Percentiles rank a stretch among this genome's conserved stretches.
phyloP scores from a whole-genome alignment of 345 rosid species.

The Microcos paniculata region DNA sequence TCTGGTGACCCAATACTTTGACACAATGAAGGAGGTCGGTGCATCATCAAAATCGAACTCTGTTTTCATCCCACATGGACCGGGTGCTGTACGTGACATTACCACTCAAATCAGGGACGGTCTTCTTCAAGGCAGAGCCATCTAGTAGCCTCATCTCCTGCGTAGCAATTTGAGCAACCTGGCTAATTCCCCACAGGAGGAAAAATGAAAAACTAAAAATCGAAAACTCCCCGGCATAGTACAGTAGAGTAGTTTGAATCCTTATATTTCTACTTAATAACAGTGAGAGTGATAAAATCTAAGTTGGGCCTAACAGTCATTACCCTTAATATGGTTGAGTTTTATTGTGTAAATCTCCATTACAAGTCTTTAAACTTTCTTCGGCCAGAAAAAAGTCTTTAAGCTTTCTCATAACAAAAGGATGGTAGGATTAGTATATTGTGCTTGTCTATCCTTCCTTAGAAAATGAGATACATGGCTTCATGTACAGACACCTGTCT shows the following conservation, averaged over 20 bases:
- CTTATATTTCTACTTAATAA: neutral
- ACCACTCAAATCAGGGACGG: constrained; percentile 72
- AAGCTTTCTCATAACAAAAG: neutral
- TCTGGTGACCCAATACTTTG: constrained; percentile 72
- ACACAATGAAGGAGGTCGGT: constrained; percentile 74
- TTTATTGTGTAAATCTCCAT: neutral
- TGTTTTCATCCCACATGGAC: constrained; percentile 75
- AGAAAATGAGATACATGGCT: too few relatives aligned
- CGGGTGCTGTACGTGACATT: constrained; percentile 67
- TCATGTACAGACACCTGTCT: too few relatives aligned
- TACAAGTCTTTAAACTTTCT: neutral
- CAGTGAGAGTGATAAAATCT: too few relatives aligned
- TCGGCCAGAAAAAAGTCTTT: too few relatives aligned
- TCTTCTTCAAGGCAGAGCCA: constrained; percentile 54
- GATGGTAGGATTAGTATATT: neutral
- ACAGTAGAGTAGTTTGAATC: neutral
- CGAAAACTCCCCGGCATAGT: neutral
- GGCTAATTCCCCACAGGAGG: neutral
- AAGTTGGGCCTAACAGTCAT: neutral
- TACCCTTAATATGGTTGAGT: neutral
- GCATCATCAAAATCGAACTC: constrained; percentile 60
- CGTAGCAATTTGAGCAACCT: neutral
- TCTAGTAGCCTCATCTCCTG: neutral
- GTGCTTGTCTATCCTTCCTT: too few relatives aligned
- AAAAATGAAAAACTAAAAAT: too few relatives aligned